Evolutionary conservation across 805 yeast genomes (phyloP), one percentile per base, ranked within the genome.

Genomic region (Lipomyces oligophaga): DNA sequence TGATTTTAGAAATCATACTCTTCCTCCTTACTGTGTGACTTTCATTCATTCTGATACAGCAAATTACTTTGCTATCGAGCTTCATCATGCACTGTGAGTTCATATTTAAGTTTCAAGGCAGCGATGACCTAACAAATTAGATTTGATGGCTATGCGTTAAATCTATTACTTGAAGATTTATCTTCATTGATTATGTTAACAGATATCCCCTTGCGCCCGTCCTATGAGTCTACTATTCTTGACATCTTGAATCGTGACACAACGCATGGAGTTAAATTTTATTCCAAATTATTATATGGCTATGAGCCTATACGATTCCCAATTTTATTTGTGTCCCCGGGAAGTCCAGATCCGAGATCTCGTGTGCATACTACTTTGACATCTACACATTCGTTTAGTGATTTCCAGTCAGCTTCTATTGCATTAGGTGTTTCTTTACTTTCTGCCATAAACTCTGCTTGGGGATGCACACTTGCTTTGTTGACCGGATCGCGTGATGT

Each of bases 71-170:
- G 41, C 34, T 34, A 24, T 47, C 1, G 38, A 25, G 10, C 36
- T 54, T 41, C 58, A 54, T 33, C 58, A 54, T 28, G 49, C 53
- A 1, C 32, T 54, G 48, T 54, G 41, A 37, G 54, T 38, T 10
- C 10, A 5, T 19, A 26, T 30, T 5, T 28, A 30, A 21, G 5
- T 39, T 15, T 38, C n/a, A 22, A 25, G 13, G 25, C 27, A 7
- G 11, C 5, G 5, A 4, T 19, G 26, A n/a, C 15, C 42, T 36
- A 19, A 11, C 18, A 8, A n/a, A n/a, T 15, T 27, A 49, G 54
- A 15, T 49, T 46, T 40, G 58, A 54, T 22, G 56, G 43, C 8
- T 34, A 37, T 20, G 53, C 56, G 21, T 34, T 52, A 13, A 27
- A 48, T 36, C 30, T 52, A 10, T 40, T 54, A 7, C 38, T 52